Conservation (phyloP, 768 basidiomycete species). For the Leccinum boreale region DNA sequence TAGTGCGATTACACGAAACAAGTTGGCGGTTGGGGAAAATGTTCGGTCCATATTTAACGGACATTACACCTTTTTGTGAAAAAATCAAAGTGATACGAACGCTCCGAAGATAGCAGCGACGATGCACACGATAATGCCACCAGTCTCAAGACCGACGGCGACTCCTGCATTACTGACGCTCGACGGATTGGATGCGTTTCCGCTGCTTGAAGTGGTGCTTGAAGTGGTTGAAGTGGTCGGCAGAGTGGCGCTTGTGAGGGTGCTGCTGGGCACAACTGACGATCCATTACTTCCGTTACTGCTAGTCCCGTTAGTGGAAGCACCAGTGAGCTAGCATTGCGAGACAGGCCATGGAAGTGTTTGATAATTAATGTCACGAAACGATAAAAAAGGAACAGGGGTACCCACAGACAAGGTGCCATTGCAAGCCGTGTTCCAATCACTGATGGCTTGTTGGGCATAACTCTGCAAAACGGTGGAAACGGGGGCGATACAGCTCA, state of each 20-base stretch:
- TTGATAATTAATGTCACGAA: background rate
- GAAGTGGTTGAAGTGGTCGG: background rate
- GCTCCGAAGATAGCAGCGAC: conserved; percentile 10
- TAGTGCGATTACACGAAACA: background rate
- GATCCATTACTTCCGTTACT: background rate
- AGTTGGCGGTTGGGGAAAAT: background rate
- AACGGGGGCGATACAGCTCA: conserved; percentile 15
- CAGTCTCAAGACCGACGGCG: conserved; percentile 4
- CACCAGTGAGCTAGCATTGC: conserved; percentile 7
- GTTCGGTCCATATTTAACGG: no score
- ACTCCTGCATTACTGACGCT: background rate
- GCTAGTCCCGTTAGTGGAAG: background rate
- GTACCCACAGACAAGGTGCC: conserved; percentile 19
- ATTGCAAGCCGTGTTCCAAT: conserved; percentile 18
- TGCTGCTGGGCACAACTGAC: background rate
- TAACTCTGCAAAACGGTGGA: background rate
- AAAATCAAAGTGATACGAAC: conserved; percentile 9
- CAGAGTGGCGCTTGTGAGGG: background rate
- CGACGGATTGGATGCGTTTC: background rate
- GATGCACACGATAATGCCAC: conserved; percentile 1
- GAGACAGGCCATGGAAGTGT: background rate
- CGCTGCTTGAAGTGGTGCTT: background rate
- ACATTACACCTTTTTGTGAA: background rate
- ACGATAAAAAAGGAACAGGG: no score
- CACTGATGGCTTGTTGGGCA: conserved; percentile 9